Evolutionary conservation across 2,329 filamentous ascomycete genomes (phyloP).

Genomic region (Exophiala calicioides): DNA sequence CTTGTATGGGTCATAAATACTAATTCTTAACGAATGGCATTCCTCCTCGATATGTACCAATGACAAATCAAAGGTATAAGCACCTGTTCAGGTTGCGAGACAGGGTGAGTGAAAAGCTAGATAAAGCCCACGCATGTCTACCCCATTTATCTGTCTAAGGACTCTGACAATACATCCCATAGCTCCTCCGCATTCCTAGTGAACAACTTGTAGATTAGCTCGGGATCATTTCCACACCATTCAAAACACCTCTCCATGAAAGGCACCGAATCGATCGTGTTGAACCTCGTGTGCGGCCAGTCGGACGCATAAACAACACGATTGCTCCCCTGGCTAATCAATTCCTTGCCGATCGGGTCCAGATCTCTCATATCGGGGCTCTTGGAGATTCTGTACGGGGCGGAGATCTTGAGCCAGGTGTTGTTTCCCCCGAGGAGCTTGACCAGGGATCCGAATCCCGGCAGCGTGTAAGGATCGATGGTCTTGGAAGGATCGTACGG

Average conservation of each 20-base stretch:
- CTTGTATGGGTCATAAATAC: no score
- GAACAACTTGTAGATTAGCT: constrained; percentile 49
- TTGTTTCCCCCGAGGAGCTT: constrained; percentile 45
- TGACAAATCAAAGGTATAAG: no score
- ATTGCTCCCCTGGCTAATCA: constrained; percentile 48
- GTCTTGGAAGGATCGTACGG: constrained; percentile 18
- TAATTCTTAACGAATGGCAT: no score
- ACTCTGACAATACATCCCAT: constrained; percentile 43
- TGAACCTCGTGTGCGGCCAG: constrained; percentile 66
- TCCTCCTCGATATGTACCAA: no score
- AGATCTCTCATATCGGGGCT: constrained; percentile 49
- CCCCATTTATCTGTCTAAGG: not conserved
- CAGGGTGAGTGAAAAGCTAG: no score
- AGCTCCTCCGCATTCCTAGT: constrained; percentile 58
- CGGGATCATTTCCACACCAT: constrained; percentile 44
- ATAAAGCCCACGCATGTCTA: no score
- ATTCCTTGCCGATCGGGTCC: constrained; percentile 51
- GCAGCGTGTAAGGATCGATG: constrained; percentile 48
- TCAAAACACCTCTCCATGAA: constrained; percentile 57
- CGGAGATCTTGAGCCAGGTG: constrained; percentile 62
- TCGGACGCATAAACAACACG: constrained; percentile 62
- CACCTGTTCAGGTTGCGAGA: no score
- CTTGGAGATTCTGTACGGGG: constrained; percentile 57
- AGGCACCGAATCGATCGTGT: constrained; percentile 56
- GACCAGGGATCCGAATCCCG: constrained; percentile 53